Evolutionary conservation across 176 grass and related monocot species (phyloP).

Genomic region (Aegilops speltoides): DNA sequence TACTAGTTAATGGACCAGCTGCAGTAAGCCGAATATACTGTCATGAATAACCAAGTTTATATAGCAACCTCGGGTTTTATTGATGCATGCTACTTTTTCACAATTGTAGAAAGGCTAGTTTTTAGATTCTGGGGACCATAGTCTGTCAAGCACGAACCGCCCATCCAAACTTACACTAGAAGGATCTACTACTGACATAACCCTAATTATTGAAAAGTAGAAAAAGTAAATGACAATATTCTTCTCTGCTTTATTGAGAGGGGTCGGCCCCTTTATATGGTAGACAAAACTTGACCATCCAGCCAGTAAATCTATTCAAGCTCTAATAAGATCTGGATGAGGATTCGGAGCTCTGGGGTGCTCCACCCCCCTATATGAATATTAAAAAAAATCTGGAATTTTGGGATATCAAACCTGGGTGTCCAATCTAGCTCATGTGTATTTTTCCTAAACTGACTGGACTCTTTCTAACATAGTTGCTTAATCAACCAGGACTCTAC

Average conservation of each 20-base stretch:
- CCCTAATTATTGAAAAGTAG: background rate
- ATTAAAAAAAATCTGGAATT: too few species aligned
- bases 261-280: background rate
- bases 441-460: too few species aligned
- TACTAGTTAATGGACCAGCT: background rate
- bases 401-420: too few species aligned
- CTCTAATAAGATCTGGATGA: background rate
- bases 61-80: background rate
- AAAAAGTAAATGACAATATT: background rate
- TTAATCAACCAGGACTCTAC: background rate
- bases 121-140: background rate
- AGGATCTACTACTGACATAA: background rate
- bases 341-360: too few species aligned
- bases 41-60: background rate
- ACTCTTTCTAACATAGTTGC: too few species aligned
- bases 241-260: background rate
- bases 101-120: background rate
- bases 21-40: background rate
- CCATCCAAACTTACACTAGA: background rate
- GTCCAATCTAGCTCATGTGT: too few species aligned
- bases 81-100: constrained; percentile 11
- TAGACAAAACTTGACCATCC: background rate
- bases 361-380: too few species aligned
- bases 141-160: background rate
- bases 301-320: background rate